Conservation (phyloP, 768 basidiomycete species). For the Suillus brevipes region DNA sequence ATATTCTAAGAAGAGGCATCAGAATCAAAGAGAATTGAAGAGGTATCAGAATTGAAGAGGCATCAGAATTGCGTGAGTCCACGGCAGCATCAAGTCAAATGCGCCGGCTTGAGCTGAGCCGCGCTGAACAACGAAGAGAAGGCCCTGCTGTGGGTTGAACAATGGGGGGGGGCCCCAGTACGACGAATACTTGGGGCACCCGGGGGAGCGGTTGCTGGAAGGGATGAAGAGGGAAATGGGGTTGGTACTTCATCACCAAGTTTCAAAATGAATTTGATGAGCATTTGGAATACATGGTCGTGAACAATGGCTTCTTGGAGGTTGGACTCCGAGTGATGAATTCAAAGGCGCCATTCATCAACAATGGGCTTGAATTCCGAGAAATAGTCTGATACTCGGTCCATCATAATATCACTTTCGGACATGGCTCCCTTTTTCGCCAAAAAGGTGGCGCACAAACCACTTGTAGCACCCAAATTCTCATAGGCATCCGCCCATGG, state of each 20-base stretch:
- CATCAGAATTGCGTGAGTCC: too few relatives aligned
- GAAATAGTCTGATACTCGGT: background rate
- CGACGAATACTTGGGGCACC: too few relatives aligned
- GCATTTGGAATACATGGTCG: background rate
- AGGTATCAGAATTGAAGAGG: too few relatives aligned
- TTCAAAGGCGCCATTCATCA: background rate
- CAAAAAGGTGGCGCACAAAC: background rate
- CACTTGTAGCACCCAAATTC: background rate
- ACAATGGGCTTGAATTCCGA: background rate
- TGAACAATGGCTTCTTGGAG: background rate
- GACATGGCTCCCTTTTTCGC: background rate
- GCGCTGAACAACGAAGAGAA: too few relatives aligned
- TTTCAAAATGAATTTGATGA: background rate
- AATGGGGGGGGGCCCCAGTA: too few relatives aligned
- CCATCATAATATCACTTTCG: background rate
- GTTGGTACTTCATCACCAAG: background rate
- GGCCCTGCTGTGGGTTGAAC: too few relatives aligned
- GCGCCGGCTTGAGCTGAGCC: too few relatives aligned
- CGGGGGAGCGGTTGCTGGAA: too few relatives aligned
- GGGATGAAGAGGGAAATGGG: too few relatives aligned
- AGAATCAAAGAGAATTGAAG: too few relatives aligned
- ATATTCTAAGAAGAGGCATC: too few relatives aligned
- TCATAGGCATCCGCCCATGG: background rate
- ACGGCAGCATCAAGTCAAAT: too few relatives aligned
- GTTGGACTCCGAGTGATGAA: accelerated